Base-by-base conservation (phyloP, 208 protist species). In the Leishmania gerbilli region DNA sequence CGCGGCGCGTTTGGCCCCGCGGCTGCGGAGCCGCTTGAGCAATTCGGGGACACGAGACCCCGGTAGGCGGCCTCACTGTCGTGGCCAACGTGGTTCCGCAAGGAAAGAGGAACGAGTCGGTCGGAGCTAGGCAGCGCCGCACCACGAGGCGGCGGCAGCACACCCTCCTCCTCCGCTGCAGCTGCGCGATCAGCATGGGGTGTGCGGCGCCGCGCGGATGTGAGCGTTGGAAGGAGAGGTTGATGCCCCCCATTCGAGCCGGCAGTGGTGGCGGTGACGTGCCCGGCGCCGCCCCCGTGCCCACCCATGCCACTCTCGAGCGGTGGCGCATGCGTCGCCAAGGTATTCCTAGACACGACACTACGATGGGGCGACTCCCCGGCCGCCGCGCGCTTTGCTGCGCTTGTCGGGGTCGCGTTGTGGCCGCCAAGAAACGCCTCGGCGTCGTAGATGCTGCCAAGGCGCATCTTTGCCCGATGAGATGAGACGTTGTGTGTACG, bases 41-140 rank as follows among this genome's bases (percentile, higher is more conserved):
- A 17, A 27, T 8, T 56, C 64, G 27, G 8, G 3, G 60, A 62
- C 27, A 24, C 11, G 5, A 8, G 42, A 34, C 45, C 56, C 24
- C 42, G 19, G 60, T 37, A 19, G 45, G 24, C 55, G 13, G 19
- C 27, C 17, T 71, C 82, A 17, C 31, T 53, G 24, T 47, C 71
- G 1, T 68, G 45, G 5, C 45, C 24, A 24, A 15, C 53, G 67
- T 45, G 31, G 15, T 76, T 76, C 45, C 82, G 78, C 37, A 86
- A 76, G 56, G 78, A 82, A 17, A 86, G 49, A 3, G 82, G 82
- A 2, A 86, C 74, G 24, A 77, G 82, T 9, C 82, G 82, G 27
- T 86, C 82, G 42, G 49, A 51, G 45, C 68, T 34, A 0, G 31
- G 62, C 58, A 47, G 17, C 2, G 60, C 15, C 21, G 42, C 55